Evolutionary conservation across 2,329 filamentous ascomycete species (phyloP).

Genomic region (Botryosphaeria dothidea): DNA sequence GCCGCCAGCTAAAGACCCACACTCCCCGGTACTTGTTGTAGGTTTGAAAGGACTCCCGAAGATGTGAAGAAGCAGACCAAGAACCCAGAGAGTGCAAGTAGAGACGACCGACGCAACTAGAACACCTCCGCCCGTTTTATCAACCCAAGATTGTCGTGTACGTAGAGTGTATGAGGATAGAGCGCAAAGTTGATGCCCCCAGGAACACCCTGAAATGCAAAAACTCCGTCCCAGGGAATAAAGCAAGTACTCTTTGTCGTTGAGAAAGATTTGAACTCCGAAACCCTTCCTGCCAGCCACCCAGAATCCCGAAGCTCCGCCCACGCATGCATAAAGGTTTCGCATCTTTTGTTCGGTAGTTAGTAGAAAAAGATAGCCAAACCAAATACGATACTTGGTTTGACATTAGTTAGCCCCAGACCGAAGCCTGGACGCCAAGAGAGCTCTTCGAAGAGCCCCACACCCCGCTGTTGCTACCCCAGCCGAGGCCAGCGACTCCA

Average conservation of each 20-base stretch:
- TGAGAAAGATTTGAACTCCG: slow-evolving; percentile 14
- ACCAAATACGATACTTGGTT: slow-evolving; percentile 24
- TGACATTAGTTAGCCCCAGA: slow-evolving; percentile 71
- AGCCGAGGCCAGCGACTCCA: slow-evolving; percentile 49
- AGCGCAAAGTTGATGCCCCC: slow-evolving; percentile 23
- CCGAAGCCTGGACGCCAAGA: slow-evolving; percentile 85
- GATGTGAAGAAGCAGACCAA: slow-evolving; percentile 12
- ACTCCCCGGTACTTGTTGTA: slow-evolving; percentile 1
- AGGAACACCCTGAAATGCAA: slow-evolving; percentile 45
- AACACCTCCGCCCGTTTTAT: slow-evolving; percentile 8
- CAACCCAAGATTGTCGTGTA: slow-evolving; percentile 11
- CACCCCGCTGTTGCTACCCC: slow-evolving; percentile 78
- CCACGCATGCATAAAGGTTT: slow-evolving; percentile 25
- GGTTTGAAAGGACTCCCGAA: not conserved
- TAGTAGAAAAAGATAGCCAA: slow-evolving; percentile 10
- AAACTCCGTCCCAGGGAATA: slow-evolving; percentile 33
- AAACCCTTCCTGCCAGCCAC: slow-evolving; percentile 8
- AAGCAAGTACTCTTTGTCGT: slow-evolving; percentile 16
- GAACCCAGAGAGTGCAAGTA: slow-evolving; percentile 7
- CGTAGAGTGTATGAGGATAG: slow-evolving; percentile 11
- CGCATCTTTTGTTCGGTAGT: slow-evolving; percentile 28
- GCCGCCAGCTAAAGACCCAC: slow-evolving; percentile 12
- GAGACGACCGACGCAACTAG: slow-evolving; percentile 13
- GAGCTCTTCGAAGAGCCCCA: slow-evolving; percentile 74
- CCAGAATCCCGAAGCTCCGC: slow-evolving; percentile 14